Percentiles rank a stretch among this genome's conserved stretches.
phyloP scores from a whole-genome alignment of 768 basidiomycete species.

The Lentinula lateritia region DNA sequence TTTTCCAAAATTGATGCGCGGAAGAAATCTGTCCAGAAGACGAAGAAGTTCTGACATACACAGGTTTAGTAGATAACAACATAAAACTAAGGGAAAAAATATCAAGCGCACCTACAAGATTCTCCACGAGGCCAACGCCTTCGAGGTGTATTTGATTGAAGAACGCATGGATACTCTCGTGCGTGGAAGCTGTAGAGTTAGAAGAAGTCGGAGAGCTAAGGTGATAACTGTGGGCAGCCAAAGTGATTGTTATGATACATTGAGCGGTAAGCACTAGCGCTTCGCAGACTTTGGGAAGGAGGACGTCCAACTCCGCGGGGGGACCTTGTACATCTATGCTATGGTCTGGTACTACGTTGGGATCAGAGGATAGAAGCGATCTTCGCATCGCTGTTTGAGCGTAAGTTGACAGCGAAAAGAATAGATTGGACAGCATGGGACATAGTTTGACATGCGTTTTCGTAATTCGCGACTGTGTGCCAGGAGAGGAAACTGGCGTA shows the following conservation, averaged over 20 bases:
- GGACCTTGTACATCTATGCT: background rate
- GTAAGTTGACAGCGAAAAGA: constrained; percentile 58
- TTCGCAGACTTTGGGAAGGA: constrained; percentile 76
- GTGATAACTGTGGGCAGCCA: constrained; percentile 37
- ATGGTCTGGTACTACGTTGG: background rate
- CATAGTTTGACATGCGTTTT: constrained; percentile 38
- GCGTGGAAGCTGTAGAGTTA: constrained; percentile 10
- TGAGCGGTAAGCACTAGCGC: constrained; percentile 75
- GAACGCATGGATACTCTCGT: constrained; percentile 29
- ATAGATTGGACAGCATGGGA: constrained; percentile 56
- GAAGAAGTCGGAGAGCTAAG: constrained; percentile 8
- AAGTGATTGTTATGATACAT: constrained; percentile 60
- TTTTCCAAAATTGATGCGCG: constrained; percentile 78
- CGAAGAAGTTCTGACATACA: constrained; percentile 56
- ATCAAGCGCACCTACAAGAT: constrained; percentile 47
- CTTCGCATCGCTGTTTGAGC: constrained; percentile 46
- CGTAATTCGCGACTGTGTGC: constrained; percentile 21
- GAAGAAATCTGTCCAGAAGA: constrained; percentile 75
- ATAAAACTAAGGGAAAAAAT: background rate
- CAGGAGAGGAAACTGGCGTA: constrained; percentile 23
- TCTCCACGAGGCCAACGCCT: constrained; percentile 39
- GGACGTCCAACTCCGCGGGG: constrained; percentile 51
- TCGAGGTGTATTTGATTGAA: constrained; percentile 40
- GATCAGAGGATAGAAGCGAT: constrained; percentile 28
- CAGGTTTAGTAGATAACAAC: background rate